Percentiles rank a stretch among this genome's conserved stretches.
These are phyloP conservation scores for Sporothrix pseudoabietina DNA, from an alignment of 2,329 filamentous ascomycete species.

Conservation along the genomic window DNA sequence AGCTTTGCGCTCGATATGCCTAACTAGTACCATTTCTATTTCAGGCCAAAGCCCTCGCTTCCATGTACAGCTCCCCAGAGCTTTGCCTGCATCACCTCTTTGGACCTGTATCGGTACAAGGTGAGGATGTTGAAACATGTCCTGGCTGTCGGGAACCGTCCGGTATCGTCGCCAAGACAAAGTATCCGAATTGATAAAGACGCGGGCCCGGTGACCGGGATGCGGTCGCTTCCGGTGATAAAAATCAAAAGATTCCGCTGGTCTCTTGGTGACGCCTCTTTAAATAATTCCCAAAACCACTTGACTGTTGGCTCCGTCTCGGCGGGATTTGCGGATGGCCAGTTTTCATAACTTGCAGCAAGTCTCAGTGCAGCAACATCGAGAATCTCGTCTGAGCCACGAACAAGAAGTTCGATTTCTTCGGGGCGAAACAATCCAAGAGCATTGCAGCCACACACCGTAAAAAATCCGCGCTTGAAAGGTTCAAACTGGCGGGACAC, in stretches of 20 bases:
- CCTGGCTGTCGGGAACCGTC: constrained; percentile 78
- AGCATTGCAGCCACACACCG: constrained; percentile 85
- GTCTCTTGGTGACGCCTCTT: constrained; percentile 62
- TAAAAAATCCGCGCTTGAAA: constrained; percentile 92
- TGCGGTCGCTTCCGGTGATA: constrained; percentile 86
- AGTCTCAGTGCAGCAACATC: constrained; percentile 75
- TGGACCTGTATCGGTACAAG: constrained; percentile 70
- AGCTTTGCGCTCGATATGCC: background rate
- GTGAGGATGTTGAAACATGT: constrained; percentile 90
- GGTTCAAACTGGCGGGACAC: constrained; percentile 85
- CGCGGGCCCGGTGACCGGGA: constrained; percentile 83
- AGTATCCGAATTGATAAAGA: constrained; percentile 75
- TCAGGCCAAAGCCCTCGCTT: constrained; percentile 90
- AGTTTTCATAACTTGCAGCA: constrained; percentile 81
- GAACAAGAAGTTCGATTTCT: constrained; percentile 84
- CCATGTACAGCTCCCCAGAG: constrained; percentile 86
- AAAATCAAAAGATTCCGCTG: constrained; percentile 82
- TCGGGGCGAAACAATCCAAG: constrained; percentile 84
- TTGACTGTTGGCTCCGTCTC: constrained; percentile 66
- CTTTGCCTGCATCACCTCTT: constrained; percentile 67
- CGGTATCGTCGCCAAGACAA: constrained; percentile 72
- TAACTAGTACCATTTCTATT: constrained; percentile 48
- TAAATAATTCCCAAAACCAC: constrained; percentile 91
- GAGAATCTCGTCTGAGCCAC: constrained; percentile 80
- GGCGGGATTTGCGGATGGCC: constrained; percentile 60